Evolutionary conservation across 2,329 filamentous ascomycete genomes (phyloP), one percentile per base, ranked within the genome.

Genomic region (Cladosporium cucumerinum): DNA sequence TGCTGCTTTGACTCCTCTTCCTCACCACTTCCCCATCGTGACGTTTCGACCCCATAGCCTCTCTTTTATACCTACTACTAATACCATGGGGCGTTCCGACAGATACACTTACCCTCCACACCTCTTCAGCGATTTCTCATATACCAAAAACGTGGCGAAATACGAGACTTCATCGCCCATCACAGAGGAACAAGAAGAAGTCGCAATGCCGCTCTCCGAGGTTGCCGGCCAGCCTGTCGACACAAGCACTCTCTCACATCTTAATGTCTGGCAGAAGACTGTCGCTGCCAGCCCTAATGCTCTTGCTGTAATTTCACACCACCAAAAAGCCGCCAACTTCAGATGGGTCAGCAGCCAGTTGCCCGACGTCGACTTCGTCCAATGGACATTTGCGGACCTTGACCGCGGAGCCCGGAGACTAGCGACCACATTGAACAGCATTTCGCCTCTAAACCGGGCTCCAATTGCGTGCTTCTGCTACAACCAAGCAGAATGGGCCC

Each of bases 401-500:
- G 73, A 75, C 63, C 72, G 73, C 30, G 73, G 69, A 26, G 73
- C 73, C 32, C 64, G 73, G 28, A 69, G 73, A 55, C 65, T 75
- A 60, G 72, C 73, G 10, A 74, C 70, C 30, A 65, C 70, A 10
- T 62, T 75, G 51, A 74, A 73, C 66, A 69, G 72, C 54, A 61
- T 72, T 26, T 69, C 72, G 18, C 72, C 72, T n/a, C 69, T 74
- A 63, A 72, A 75, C 64, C 67, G 73, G 25, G 65, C 70, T 49
- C 72, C 73, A 4, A 71, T 75, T 28, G 73, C 71, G 2, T 70
- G 69, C 21, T 66, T 75, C 54, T 69, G 74, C 68, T 72, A 73
- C 66, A 75, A 72, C 34, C 72, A 74, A 63, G 73, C 71, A 68
- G 73, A 75, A 72, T 75, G 73, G 73, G 72, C 72, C 21, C 68